Evolutionary conservation across 2,329 filamentous ascomycete species (phyloP), one percentile per base, ranked within the genome.

Genomic region (Erysiphe pulchra): DNA sequence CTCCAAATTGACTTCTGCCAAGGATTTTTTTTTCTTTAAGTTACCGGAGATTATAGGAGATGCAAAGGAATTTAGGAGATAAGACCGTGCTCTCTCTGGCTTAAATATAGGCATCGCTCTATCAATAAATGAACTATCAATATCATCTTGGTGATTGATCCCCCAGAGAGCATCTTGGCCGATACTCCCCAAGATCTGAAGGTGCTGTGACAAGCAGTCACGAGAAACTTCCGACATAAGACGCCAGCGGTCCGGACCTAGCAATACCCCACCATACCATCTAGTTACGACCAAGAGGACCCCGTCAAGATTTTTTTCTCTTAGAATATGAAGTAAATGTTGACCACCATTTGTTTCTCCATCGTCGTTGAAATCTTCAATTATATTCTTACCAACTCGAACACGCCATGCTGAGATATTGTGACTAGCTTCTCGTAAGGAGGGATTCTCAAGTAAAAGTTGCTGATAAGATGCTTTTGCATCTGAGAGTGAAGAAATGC

Each of bases 21-120:
- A 59, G 2, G 70, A 69, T 55, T 65, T 71, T 57, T 70, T 75
- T 59, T 70, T 73, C 5, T 57, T 52, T 37, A 56, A 46, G 6
- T 55, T 53, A 1, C 46, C 47, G 42, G 57, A 48, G 9, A 28
- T 11, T 14, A 53, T 53, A 1, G 59, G 51, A 18, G 65, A 60
- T 0, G 62, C 62, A 57, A 85, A 84, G 47, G 69, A 71, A 51
- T 64, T 70, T 16, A 73, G 56, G 31, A 75, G 63, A 53, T 75
- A 77, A 43, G 63, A 63, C 45, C 67, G 63, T 11, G 83, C 81
- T 5, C 69, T 69, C 54, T 87, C 76, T 1, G 85, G 77, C 16
- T 73, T 73, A 54, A 85, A 76, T 20, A 87, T 79, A 1, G 72
- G 69, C 4, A 65, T 57, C 6, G 63, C 60, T 48, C 73, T 68